Percentiles rank a stretch among this genome's conserved stretches.
These are phyloP conservation scores for Phanerochaete sordida DNA, from an alignment of 768 basidiomycete genomes.

Conservation along the genomic window DNA sequence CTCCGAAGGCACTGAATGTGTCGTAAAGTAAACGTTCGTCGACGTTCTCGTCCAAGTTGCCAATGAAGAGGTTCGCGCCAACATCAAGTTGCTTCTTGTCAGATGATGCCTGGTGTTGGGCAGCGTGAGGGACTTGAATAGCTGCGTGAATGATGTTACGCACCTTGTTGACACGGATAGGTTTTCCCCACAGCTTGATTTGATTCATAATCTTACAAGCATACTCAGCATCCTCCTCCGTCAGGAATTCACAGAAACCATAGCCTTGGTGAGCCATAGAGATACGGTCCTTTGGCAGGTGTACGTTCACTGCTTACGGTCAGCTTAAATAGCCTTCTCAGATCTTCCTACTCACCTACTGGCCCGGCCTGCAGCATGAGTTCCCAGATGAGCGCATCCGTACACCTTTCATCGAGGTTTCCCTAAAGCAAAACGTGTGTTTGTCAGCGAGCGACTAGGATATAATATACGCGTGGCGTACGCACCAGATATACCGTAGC, in stretches of 20 bases:
- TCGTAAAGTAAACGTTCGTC: slow-evolving; percentile 92
- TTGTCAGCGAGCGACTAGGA: no score
- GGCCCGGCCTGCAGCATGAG: slow-evolving; percentile 99
- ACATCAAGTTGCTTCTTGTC: slow-evolving; percentile 98
- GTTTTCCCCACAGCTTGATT: slow-evolving; percentile 98
- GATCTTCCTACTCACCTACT: slow-evolving; percentile 63
- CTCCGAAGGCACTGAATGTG: slow-evolving; percentile 93
- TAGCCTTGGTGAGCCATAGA: slow-evolving; percentile 99
- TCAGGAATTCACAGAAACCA: slow-evolving; percentile 99
- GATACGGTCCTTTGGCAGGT: slow-evolving; percentile 96
- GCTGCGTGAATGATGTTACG: slow-evolving; percentile 23
- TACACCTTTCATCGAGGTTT: slow-evolving; percentile 92
- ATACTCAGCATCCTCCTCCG: slow-evolving; percentile 99
- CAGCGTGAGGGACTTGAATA: no score
- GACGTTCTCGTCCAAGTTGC: slow-evolving; percentile 92
- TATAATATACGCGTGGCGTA: not conserved
- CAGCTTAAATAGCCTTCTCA: not conserved
- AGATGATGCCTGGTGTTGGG: slow-evolving; percentile 73
- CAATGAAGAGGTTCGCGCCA: slow-evolving; percentile 96
- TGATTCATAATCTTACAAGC: slow-evolving; percentile 99
- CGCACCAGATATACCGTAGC: slow-evolving; percentile 57
- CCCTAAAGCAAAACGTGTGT: slow-evolving; percentile 66
- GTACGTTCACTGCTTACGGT: slow-evolving; percentile 76
- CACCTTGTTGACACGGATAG: slow-evolving; percentile 98
- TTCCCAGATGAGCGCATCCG: slow-evolving; percentile 96